Evolutionary conservation across 2,329 filamentous ascomycete genomes (phyloP).

Genomic region (Dryadomyces quercivorus): DNA sequence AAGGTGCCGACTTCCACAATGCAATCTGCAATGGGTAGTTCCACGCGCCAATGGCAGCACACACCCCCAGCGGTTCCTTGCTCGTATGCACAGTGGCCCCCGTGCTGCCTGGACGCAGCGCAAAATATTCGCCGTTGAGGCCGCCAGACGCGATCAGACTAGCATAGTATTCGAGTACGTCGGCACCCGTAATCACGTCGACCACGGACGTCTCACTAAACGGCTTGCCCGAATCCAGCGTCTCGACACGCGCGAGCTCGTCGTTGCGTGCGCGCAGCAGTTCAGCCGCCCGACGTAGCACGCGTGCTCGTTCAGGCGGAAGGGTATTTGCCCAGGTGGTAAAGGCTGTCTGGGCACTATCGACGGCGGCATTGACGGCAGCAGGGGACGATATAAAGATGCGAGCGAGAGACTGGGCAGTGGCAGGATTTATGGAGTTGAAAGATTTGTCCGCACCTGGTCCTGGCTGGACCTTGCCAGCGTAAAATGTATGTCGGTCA

Average conservation of each 20-base stretch:
- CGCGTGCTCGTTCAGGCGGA: constrained; percentile 48
- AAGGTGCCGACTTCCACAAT: constrained; percentile 27
- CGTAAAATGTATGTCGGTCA: constrained; percentile 60
- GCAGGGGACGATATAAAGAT: constrained; percentile 56
- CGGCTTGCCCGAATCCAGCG: constrained; percentile 75
- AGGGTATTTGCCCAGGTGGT: constrained; percentile 64
- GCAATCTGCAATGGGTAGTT: constrained; percentile 26
- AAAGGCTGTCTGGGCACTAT: constrained; percentile 61
- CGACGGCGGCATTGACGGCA: constrained; percentile 55
- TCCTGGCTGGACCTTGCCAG: constrained; percentile 53
- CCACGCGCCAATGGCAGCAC: constrained; percentile 25
- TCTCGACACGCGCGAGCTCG: constrained; percentile 66
- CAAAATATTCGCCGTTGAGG: constrained; percentile 22
- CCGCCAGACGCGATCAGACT: constrained; percentile 19
- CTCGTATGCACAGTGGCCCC: constrained; percentile 28
- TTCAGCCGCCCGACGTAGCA: constrained; percentile 64
- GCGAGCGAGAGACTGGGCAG: constrained; percentile 52
- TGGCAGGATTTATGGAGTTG: constrained; percentile 63
- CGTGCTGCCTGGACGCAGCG: constrained; percentile 26
- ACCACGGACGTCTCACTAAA: constrained; percentile 76
- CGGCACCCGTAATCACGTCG: constrained; percentile 45
- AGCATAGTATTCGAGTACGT: constrained; percentile 27
- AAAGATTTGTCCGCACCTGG: constrained; percentile 51
- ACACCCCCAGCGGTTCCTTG: constrained; percentile 22
- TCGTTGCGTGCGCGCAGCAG: constrained; percentile 68